phyloP scores from a whole-genome alignment of 1,284 basidiomycete genomes.

The Heimioporus retisporus region DNA sequence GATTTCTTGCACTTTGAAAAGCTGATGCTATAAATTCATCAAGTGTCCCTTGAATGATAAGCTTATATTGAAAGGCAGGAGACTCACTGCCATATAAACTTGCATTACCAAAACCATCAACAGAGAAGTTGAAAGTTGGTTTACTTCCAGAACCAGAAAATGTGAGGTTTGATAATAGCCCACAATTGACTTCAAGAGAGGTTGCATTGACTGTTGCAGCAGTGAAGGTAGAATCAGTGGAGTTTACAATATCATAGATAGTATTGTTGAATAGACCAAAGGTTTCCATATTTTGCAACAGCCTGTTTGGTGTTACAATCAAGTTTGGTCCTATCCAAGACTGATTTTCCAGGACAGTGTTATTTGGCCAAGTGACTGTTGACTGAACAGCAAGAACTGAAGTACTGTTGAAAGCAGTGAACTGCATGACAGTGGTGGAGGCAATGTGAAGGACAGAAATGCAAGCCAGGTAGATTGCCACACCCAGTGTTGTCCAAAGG shows the following conservation, averaged over 20 bases:
- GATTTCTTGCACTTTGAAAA: not conserved
- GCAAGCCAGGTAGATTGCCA: constrained; percentile 15
- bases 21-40: not conserved
- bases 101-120: not conserved
- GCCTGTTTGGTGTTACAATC: not conserved
- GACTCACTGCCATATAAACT: not conserved
- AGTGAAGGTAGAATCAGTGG: not conserved
- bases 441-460: constrained; percentile 16
- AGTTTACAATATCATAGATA: constrained; percentile 1
- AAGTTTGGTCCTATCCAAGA: not conserved
- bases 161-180: constrained; percentile 15
- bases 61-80: not conserved
- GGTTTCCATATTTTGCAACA: not conserved
- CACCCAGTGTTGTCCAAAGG: constrained; percentile 12
- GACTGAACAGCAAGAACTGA: not conserved
- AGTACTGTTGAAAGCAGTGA: constrained; percentile 17
- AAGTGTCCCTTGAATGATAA: not conserved
- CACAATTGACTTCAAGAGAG: constrained; percentile 5
- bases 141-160: not conserved
- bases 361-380: not conserved
- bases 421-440: constrained; percentile 24
- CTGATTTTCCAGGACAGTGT: not conserved
- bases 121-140: constrained; percentile 1
- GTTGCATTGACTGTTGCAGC: constrained; percentile 22
- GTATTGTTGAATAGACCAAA: not conserved